Base-by-base conservation (phyloP, 352 stramenopile genomes). In the Phytophthora kernoviae region DNA sequence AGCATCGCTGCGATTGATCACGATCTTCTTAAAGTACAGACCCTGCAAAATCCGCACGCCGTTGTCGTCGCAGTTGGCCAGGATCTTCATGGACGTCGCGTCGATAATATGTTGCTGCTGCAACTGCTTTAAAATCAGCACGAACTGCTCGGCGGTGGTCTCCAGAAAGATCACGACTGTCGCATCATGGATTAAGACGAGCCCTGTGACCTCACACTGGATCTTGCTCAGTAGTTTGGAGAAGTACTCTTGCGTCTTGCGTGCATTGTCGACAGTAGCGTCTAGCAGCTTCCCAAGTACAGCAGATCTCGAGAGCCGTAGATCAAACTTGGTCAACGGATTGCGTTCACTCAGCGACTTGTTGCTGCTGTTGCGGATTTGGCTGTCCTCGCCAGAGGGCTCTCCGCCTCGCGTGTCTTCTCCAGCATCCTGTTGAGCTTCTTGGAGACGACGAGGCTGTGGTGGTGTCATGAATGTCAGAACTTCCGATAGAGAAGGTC, bases 181-280 rank as follows among this genome's bases (percentile, higher is more conserved):
- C 8, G 65, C 56, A 4, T 91, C 79, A 27, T 88, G 75, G 6
- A 89, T 51, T 30, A 89, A 41, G 32, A 84, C 75, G 27, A 91
- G 45, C 0, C 81, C 81, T 1, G 79, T 88, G 7, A 63, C 77
- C 41, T 91, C 77, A 41, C 73, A 81, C 54, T 87, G 50, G 18
- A 91, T 56, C 37, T 70, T 80, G 40, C 76, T 76, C 32, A 91
- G 58, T 37, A 79, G 58, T 34, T 81, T 78, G 20, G 72, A 70
- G 34, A 91, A 89, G 45, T 81, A 84, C 43, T 91, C 81, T 59
- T 91, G 79, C 17, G 78, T 70, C 33, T 82, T 76, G 18, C 79
- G 71, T 8, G 74, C 58, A 41, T 85, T 85, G 61, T 88, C 81
- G 12, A 69, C 54, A 0, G 62, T 71, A 12, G 62, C 32, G 26